Conservation (phyloP, 208 protist genomes). For the Acanthamoeba healyi region DNA sequence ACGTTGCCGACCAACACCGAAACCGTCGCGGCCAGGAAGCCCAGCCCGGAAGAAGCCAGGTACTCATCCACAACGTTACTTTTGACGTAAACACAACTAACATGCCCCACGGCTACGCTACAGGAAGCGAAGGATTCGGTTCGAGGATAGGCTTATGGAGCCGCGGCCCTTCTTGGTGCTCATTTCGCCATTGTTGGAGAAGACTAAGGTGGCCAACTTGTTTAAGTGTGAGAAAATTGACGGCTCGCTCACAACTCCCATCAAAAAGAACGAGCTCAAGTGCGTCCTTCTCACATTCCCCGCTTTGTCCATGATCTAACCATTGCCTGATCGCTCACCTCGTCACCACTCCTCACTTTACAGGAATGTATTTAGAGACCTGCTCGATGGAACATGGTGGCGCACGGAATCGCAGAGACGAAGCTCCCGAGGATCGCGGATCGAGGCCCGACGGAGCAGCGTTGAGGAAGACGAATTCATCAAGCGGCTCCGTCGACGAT, state of each 20-base stretch:
- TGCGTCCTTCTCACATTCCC: not conserved
- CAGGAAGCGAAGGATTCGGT: slow-evolving; percentile 13
- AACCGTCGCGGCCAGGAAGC: not conserved
- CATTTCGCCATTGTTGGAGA: not conserved
- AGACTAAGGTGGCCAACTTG: slow-evolving; percentile 2
- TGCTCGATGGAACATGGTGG: slow-evolving; percentile 4
- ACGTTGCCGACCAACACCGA: not conserved
- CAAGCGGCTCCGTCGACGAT: not conserved
- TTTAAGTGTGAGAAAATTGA: not conserved
- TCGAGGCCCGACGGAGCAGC: slow-evolving; percentile 32
- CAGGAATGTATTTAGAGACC: slow-evolving; percentile 18
- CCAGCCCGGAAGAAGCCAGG: not conserved
- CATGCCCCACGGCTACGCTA: not conserved
- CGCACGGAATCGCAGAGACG: not conserved
- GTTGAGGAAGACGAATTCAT: slow-evolving; percentile 25
- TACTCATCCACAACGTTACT: no score
- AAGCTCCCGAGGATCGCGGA: not conserved
- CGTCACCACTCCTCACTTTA: not conserved
- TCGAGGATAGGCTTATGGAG: not conserved
- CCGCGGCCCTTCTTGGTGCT: slow-evolving; percentile 7
- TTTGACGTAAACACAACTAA: no score
- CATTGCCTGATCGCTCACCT: not conserved
- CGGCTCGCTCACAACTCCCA: slow-evolving; percentile 28
- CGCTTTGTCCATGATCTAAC: not conserved
- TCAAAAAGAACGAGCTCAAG: slow-evolving; percentile 38